Base-by-base conservation (phyloP, 1,284 basidiomycete genomes). In the Ceratobasidium sp. region DNA sequence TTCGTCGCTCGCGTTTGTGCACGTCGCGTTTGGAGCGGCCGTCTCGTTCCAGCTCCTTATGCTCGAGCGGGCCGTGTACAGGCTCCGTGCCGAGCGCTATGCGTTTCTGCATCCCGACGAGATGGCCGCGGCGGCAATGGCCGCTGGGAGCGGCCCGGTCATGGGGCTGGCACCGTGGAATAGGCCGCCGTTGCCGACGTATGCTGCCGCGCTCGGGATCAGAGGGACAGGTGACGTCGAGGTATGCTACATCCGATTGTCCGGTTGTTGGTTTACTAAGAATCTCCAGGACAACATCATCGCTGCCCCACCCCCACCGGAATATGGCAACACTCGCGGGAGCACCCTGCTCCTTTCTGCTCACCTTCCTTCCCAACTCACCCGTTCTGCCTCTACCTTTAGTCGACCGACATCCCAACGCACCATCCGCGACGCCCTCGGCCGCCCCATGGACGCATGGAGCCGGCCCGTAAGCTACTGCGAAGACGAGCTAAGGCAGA, bases 141-240 rank as follows among this genome's bases (percentile, higher is more conserved):
- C 77, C 46, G 31, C 16, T 80, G 46, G 78, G 81, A 62, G 22
- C 34, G 78, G 82, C 2, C 14, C 31, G 34, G 77, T 78, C 13
- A 85, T 90, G 76, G 84, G 84, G 0, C 84, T 89, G 74, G 86
- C 88, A 13, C 90, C 90, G 1, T 92, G 90, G 90, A 88, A 88
- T 80, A 84, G 90, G 22, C 89, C 89, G 0, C 86, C 89, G 8
- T 81, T 92, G 56, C 90, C 90, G 0, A 90, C 89, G 2, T 92
- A 91, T 79, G 89, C 89, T 3, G 88, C 89, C 31, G 86, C 88
- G 5, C 83, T 92, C n/a, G 86, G 88, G 19, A 85, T 90, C 77
- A 88, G 87, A 80, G 90, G 90, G n/a, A 92, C 90, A 0, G 90
- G 90, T 41, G 90, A 92, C 79, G 90, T 90, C 29, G 90, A 92